Base-by-base conservation (phyloP, 257 asterid species). In the Asclepias syriaca region DNA sequence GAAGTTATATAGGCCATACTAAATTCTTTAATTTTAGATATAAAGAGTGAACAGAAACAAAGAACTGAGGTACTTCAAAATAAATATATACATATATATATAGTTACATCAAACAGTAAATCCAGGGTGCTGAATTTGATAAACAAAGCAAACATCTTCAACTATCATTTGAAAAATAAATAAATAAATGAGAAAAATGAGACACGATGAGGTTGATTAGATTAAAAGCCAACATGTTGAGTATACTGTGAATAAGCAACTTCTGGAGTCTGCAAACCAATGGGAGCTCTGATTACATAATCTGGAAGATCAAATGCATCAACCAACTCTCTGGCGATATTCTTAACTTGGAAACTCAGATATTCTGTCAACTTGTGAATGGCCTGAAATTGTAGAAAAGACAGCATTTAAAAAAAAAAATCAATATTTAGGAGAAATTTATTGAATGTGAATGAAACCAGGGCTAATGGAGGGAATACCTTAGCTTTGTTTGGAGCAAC, bases 401-500 rank as follows among this genome's bases (percentile, higher is more conserved):
- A 21, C 11, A 43, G n/a, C 11, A 12, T 18, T 24, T 63, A 29
- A n/a, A 1, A 29, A 29, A 0, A 24, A 24, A 24, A 24, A 39
- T 22, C n/a, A 70, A 1, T 55, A 39, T 11, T 4, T 6, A 27
- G 4, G 48, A 54, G 1, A 53, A 15, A 43, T 8, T 4, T 40
- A 43, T 7, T 1, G 48, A 43, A 43, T 43, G 10, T 43, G 48
- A 43, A 43, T 43, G 48, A 43, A 43, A 0, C 12, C 48, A 43
- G 8, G 48, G 11, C 9, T 7, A 34, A 34, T 4, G 39, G 3
- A 34, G 39, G 39, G 39, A 34, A 34, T 79, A 91, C 98, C 99
- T 92, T 95, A 64, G 99, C 99, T 82, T 95, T 95, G 92, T 95
- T 95, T 29, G 98, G 99, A 69, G 96, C 95, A 74, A 91, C 95